Evolutionary conservation across 2,329 filamentous ascomycete species (phyloP).

Genomic region (Aspergillus viridinutans): DNA sequence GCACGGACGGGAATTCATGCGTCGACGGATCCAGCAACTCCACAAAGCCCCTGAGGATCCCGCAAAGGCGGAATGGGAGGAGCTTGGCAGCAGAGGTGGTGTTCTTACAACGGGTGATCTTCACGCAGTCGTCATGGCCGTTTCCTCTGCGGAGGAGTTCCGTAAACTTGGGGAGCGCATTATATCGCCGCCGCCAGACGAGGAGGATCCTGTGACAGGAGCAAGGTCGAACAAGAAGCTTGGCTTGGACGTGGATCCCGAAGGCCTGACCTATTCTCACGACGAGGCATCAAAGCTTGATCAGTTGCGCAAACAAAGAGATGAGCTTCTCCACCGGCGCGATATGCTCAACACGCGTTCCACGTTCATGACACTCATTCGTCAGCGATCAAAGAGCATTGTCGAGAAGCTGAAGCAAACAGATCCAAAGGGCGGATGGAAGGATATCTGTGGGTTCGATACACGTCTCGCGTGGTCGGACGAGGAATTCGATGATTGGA

Average conservation of each 20-base stretch:
- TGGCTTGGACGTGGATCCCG: slow-evolving; percentile 25
- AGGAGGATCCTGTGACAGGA: slow-evolving; percentile 15
- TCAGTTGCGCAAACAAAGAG: slow-evolving; percentile 31
- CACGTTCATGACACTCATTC: slow-evolving; percentile 40
- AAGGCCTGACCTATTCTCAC: slow-evolving; percentile 31
- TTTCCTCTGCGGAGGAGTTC: slow-evolving; percentile 38
- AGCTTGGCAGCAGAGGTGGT: slow-evolving; percentile 41
- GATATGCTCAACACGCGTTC: slow-evolving; percentile 41
- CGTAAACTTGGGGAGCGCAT: slow-evolving; percentile 39
- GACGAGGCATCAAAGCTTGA: slow-evolving; percentile 38
- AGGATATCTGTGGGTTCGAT: slow-evolving; percentile 49
- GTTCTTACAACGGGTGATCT: slow-evolving; percentile 40
- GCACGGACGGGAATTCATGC: slow-evolving; percentile 46
- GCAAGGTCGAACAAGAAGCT: slow-evolving; percentile 21
- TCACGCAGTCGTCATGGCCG: slow-evolving; percentile 36
- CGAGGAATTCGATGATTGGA: slow-evolving; percentile 47
- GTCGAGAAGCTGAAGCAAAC: slow-evolving; percentile 42
- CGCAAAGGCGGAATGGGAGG: slow-evolving; percentile 22
- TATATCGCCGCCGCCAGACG: slow-evolving; percentile 28
- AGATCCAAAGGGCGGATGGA: slow-evolving; percentile 44
- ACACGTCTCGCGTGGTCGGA: slow-evolving; percentile 45
- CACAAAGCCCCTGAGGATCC: slow-evolving; percentile 19
- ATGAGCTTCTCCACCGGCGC: slow-evolving; percentile 32
- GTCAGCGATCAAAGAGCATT: slow-evolving; percentile 38
- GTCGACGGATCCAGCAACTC: slow-evolving; percentile 27